Conservation (phyloP, 768 basidiomycete species). For the Mycena filopes region DNA sequence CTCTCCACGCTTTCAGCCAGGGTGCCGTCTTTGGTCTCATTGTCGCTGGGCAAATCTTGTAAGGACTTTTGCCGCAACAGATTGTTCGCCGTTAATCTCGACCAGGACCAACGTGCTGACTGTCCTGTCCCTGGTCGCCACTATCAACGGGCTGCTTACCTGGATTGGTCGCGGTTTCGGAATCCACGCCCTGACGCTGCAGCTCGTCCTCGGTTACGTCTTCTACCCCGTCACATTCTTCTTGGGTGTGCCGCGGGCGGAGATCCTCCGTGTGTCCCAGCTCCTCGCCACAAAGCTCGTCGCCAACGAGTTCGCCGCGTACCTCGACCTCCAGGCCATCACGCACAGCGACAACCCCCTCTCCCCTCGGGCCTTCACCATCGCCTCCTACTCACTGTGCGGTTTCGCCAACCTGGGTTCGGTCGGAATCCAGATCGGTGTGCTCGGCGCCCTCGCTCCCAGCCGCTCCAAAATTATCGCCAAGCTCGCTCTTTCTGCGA, state of each 20-base stretch:
- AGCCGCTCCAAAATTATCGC: slow-evolving; percentile 78
- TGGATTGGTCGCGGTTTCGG: slow-evolving; percentile 92
- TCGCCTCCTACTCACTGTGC: slow-evolving; percentile 88
- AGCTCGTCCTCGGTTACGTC: slow-evolving; percentile 87
- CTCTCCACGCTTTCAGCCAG: slow-evolving; percentile 88
- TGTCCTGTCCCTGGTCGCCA: slow-evolving; percentile 82
- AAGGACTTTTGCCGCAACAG: slow-evolving; percentile 38
- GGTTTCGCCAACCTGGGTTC: slow-evolving; percentile 92
- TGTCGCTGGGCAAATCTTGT: slow-evolving; percentile 91
- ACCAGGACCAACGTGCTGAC: slow-evolving; percentile 84
- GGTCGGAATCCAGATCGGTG: slow-evolving; percentile 88
- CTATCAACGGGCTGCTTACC: slow-evolving; percentile 86
- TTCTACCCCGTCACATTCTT: slow-evolving; percentile 91
- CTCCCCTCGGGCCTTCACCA: slow-evolving; percentile 79
- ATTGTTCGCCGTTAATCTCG: slow-evolving; percentile 25
- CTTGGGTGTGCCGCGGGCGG: slow-evolving; percentile 79
- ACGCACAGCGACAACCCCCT: slow-evolving; percentile 61
- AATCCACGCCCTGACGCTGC: slow-evolving; percentile 82
- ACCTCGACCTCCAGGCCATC: slow-evolving; percentile 66
- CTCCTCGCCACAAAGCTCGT: slow-evolving; percentile 89
- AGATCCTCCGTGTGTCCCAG: slow-evolving; percentile 83
- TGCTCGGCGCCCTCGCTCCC: slow-evolving; percentile 76
- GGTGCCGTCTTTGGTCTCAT: slow-evolving; percentile 88
- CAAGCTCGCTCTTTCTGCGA: slow-evolving; percentile 71
- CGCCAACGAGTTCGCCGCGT: slow-evolving; percentile 89